Conservation (phyloP, 2,329 filamentous ascomycete species). For the Colletotrichum lini region DNA sequence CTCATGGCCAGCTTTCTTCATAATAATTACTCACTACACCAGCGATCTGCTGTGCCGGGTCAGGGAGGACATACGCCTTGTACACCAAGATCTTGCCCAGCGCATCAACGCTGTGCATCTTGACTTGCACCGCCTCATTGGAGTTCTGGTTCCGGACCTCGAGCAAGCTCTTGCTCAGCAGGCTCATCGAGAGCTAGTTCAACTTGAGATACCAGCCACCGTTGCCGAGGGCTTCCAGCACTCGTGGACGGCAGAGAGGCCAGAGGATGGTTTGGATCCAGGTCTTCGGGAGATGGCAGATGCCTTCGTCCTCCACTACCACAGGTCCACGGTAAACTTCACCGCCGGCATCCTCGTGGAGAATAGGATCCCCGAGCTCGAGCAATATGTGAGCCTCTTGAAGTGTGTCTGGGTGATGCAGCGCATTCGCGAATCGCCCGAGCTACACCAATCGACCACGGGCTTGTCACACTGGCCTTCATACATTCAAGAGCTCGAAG, state of each 20-base stretch:
- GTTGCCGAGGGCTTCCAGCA: slow-evolving; percentile 42
- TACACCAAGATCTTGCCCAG: slow-evolving; percentile 42
- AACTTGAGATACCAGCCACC: slow-evolving; percentile 43
- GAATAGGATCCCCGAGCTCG: slow-evolving; percentile 44
- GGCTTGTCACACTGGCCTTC: slow-evolving; percentile 54
- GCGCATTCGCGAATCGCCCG: slow-evolving; percentile 33
- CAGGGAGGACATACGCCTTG: slow-evolving; percentile 44
- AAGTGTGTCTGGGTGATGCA: slow-evolving; percentile 53
- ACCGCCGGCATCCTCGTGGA: slow-evolving; percentile 46
- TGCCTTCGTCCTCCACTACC: slow-evolving; percentile 51
- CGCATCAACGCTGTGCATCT: slow-evolving; percentile 35
- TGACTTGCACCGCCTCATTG: slow-evolving; percentile 44
- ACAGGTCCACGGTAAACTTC: slow-evolving; percentile 47
- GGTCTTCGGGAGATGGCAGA: slow-evolving; percentile 49
- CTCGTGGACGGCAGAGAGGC: slow-evolving; percentile 19
- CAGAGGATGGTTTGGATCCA: slow-evolving; percentile 13
- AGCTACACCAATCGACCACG: slow-evolving; percentile 35
- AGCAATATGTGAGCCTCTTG: slow-evolving; percentile 51
- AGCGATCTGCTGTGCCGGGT: slow-evolving; percentile 52
- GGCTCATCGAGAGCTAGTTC: slow-evolving; percentile 23
- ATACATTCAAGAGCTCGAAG: slow-evolving; percentile 50
- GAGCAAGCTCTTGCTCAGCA: slow-evolving; percentile 41
- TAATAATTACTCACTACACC: slow-evolving; percentile 9
- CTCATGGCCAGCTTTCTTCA: not conserved
- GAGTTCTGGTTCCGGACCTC: slow-evolving; percentile 44